Conservation (phyloP, 2,329 filamentous ascomycete species). For the Harringtonia lauricola region DNA sequence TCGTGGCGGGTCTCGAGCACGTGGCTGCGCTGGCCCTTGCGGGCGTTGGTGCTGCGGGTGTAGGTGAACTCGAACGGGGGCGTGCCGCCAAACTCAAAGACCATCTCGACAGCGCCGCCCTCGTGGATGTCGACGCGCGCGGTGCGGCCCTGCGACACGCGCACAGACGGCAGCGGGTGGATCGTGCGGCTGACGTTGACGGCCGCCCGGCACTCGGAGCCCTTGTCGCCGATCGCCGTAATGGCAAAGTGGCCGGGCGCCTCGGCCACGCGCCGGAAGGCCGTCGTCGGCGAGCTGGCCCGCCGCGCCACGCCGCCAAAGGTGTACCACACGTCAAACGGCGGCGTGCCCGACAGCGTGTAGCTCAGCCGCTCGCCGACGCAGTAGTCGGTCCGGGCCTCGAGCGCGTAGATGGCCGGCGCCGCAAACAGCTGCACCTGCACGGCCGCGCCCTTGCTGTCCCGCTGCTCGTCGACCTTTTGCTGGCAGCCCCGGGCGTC, state of each 20-base stretch:
- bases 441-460: conserved; percentile 43
- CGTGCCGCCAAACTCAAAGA: conserved; percentile 91
- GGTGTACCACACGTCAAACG: conserved; percentile 86
- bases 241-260: conserved; percentile 82
- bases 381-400: conserved; percentile 79
- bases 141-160: conserved; percentile 73
- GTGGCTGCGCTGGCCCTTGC: conserved; percentile 62
- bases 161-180: conserved; percentile 84
- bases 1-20: conserved; percentile 89
- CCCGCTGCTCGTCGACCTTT: conserved; percentile 25
- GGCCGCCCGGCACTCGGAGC: conserved; percentile 74
- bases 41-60: conserved; percentile 77
- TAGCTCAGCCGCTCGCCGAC: conserved; percentile 92
- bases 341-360: conserved; percentile 78
- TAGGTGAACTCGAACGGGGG: conserved; percentile 98
- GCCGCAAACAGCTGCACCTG: conserved; percentile 90
- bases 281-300: conserved; percentile 67
- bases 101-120: conserved; percentile 83
- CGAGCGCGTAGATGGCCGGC: conserved; percentile 78
- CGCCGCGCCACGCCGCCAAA: conserved; percentile 73
- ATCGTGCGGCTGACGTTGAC: conserved; percentile 74
- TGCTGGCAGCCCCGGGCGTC: conserved; percentile 80
- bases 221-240: conserved; percentile 76
- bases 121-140: conserved; percentile 90
- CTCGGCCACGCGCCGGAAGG: conserved; percentile 88